phyloP scores from a whole-genome alignment of 176 grass and related monocot species.

The Musa itinerans region DNA sequence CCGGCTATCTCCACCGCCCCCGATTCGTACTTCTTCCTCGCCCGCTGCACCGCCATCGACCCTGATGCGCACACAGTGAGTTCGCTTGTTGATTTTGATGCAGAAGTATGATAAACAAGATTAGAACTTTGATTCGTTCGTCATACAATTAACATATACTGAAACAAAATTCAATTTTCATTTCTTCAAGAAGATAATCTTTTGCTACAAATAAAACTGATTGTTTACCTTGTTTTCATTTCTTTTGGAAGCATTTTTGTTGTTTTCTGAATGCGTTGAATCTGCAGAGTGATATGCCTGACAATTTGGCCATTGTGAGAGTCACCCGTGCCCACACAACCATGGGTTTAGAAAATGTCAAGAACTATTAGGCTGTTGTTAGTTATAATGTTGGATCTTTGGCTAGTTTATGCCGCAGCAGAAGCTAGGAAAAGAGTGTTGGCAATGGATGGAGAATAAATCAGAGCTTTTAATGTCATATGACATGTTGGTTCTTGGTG shows the following conservation, averaged over 20 bases:
- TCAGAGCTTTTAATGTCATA: neutral
- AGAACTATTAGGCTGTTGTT: neutral
- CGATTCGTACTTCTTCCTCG: slow-evolving; percentile 79
- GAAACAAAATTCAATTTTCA: too few relatives aligned
- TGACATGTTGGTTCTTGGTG: neutral
- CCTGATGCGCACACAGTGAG: slow-evolving; percentile 63
- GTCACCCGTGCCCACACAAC: neutral
- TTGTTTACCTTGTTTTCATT: too few relatives aligned
- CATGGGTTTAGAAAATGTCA: neutral
- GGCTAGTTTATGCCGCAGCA: neutral
- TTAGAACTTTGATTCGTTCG: too few relatives aligned
- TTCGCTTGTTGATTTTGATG: neutral
- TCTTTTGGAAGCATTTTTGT: too few relatives aligned
- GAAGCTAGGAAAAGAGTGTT: neutral
- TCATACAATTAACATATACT: too few relatives aligned
- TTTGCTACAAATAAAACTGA: too few relatives aligned
- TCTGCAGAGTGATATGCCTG: neutral
- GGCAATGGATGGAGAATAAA: neutral
- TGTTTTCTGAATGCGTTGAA: too few relatives aligned
- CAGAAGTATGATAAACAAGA: neutral
- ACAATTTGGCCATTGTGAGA: neutral
- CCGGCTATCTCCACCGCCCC: slow-evolving; percentile 64
- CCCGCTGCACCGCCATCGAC: slow-evolving; percentile 59
- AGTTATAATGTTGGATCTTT: neutral
- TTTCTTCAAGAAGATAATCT: too few relatives aligned